These are phyloP conservation scores for Ailanthus altissimus DNA, from an alignment of 345 rosid species.

Conservation along the genomic window DNA sequence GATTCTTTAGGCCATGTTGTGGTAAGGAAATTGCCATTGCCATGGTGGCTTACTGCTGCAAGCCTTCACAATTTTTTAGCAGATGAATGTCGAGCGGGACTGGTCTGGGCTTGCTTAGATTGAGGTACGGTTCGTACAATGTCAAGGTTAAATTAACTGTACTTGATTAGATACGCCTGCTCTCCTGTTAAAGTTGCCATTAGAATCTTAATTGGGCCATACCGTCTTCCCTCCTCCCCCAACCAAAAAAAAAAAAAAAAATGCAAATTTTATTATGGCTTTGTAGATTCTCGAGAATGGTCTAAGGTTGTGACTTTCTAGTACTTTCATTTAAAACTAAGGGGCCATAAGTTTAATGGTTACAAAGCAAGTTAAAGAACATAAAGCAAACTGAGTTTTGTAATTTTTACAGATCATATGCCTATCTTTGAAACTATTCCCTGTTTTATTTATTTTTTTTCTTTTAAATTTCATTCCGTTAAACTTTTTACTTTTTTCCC, in stretches of 20 bases:
- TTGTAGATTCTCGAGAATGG: slow-evolving; percentile 45
- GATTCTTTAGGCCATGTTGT: not conserved
- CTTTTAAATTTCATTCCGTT: slow-evolving; percentile 1
- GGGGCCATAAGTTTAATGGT: slow-evolving; percentile 16
- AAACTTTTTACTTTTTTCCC: not conserved
- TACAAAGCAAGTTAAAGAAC: slow-evolving; percentile 36
- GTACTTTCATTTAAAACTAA: slow-evolving; percentile 26
- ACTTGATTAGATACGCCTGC: slow-evolving; percentile 16
- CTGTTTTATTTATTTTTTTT: slow-evolving; percentile 4
- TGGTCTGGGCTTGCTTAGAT: not conserved
- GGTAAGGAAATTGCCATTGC: not conserved
- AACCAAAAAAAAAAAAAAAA: not conserved
- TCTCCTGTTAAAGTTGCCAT: slow-evolving; percentile 16
- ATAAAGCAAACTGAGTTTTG: slow-evolving; percentile 26
- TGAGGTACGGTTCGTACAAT: slow-evolving; percentile 35
- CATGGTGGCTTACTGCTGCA: not conserved
- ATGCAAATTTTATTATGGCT: slow-evolving; percentile 18
- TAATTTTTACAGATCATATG: slow-evolving; percentile 16
- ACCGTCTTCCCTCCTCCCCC: too few relatives aligned
- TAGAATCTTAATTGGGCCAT: slow-evolving; percentile 20
- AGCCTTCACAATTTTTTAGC: not conserved
- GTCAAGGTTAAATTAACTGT: slow-evolving; percentile 20
- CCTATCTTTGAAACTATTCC: slow-evolving; percentile 21
- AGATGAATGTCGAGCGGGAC: slow-evolving; percentile 1
- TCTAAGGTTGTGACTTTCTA: slow-evolving; percentile 36